phyloP scores from a whole-genome alignment of 306 rosid genomes.

The Vicia villosa region DNA sequence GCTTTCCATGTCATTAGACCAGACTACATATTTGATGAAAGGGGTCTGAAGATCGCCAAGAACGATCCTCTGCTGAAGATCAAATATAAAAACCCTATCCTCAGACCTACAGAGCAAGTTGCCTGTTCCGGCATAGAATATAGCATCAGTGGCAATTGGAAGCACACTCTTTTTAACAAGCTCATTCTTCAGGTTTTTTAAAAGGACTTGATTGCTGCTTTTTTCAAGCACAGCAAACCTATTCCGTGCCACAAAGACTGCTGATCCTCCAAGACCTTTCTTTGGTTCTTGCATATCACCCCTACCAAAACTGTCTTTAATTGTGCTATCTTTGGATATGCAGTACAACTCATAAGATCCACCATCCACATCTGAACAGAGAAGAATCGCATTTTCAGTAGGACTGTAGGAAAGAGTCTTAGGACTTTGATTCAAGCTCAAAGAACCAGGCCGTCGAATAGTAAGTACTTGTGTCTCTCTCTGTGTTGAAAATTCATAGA shows the following conservation, averaged over 20 bases:
- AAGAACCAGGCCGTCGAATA: conserved; percentile 86
- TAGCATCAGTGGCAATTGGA: conserved; percentile 74
- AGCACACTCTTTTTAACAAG: conserved; percentile 69
- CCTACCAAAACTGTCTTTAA: conserved; percentile 63
- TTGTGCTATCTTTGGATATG: conserved; percentile 58
- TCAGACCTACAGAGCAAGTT: conserved; percentile 84
- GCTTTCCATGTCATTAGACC: conserved; percentile 89
- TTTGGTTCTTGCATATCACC: conserved; percentile 87
- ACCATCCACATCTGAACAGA: conserved; percentile 87
- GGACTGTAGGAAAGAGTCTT: conserved; percentile 86
- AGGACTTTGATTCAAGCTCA: conserved; percentile 78
- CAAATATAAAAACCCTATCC: conserved; percentile 80
- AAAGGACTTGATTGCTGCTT: conserved; percentile 64
- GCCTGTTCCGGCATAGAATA: conserved; percentile 91
- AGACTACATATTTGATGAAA: conserved; percentile 74
- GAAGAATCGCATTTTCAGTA: conserved; percentile 82
- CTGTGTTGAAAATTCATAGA: conserved; percentile 77
- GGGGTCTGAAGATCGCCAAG: conserved; percentile 90
- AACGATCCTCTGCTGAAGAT: conserved; percentile 77
- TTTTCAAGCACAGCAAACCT: conserved; percentile 93
- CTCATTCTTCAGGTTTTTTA: conserved; percentile 80
- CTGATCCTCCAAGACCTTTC: conserved; percentile 92
- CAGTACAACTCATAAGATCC: conserved; percentile 88
- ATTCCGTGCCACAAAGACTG: conserved; percentile 88
- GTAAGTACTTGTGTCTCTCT: conserved; percentile 80